These are phyloP conservation scores for Flueggea neowawraea DNA, from an alignment of 441 rosid genomes.

Conservation along the genomic window DNA sequence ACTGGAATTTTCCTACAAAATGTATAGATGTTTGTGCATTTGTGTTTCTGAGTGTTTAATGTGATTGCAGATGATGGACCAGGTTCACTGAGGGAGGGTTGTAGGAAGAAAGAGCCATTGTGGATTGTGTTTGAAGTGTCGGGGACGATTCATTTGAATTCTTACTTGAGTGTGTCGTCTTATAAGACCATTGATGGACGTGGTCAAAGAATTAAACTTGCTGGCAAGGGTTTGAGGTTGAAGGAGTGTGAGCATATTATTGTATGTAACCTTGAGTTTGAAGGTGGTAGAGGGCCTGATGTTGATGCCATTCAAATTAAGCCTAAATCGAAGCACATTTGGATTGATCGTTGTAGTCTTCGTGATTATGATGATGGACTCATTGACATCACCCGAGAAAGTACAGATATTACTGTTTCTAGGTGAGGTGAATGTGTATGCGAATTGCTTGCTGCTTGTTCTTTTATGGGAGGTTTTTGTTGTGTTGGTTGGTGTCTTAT, in stretches of 20 bases:
- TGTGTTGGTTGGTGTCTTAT: neutral
- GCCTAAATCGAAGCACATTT: slow-evolving; percentile 77
- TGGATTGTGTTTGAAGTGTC: slow-evolving; percentile 88
- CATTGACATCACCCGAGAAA: slow-evolving; percentile 88
- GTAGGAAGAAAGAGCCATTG: slow-evolving; percentile 67
- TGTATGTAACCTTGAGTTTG: slow-evolving; percentile 80
- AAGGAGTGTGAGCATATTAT: slow-evolving; percentile 83
- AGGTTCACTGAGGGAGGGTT: slow-evolving; percentile 81
- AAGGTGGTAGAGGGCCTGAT: slow-evolving; percentile 84
- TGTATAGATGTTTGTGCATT: neutral
- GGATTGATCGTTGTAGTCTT: slow-evolving; percentile 94
- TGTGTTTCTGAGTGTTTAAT: neutral
- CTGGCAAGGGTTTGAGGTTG: slow-evolving; percentile 80
- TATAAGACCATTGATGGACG: slow-evolving; percentile 94
- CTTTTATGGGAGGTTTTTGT: neutral
- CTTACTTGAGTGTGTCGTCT: slow-evolving; percentile 68
- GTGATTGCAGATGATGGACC: slow-evolving; percentile 73
- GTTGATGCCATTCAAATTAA: slow-evolving; percentile 90
- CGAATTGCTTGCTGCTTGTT: neutral
- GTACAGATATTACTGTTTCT: slow-evolving; percentile 89
- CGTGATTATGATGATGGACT: slow-evolving; percentile 81
- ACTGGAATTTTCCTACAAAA: neutral
- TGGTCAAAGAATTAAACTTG: slow-evolving; percentile 74
- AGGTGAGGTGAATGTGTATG: slow-evolving; percentile 28
- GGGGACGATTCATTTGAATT: slow-evolving; percentile 62